A percentile compares a stretch with the other conserved stretches of the same genome.
These are phyloP conservation scores for Vaccinium corymbosum DNA, from an alignment of 148 eudicot species.

Conservation along the genomic window DNA sequence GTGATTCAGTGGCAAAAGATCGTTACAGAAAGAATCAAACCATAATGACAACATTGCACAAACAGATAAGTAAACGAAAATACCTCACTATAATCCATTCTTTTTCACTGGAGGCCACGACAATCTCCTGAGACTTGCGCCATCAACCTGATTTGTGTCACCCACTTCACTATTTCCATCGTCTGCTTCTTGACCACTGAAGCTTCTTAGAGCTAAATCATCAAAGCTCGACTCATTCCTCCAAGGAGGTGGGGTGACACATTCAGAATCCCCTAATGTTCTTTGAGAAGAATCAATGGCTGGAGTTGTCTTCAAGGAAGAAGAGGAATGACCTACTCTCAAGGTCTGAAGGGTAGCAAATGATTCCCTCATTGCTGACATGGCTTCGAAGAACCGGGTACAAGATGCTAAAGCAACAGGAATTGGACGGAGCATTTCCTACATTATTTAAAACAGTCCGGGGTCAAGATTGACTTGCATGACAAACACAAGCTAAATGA, in stretches of 20 bases:
- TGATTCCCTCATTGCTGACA: constrained; percentile 99
- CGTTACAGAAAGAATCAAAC: neutral
- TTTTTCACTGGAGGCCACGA: constrained; percentile 66
- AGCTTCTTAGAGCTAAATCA: constrained; percentile 44
- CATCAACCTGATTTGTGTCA: constrained; percentile 27
- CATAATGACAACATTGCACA: neutral
- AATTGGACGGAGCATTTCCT: constrained; percentile 99
- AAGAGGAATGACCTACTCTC: constrained; percentile 59
- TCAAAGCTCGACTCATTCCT: constrained; percentile 56
- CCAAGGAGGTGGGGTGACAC: constrained; percentile 82
- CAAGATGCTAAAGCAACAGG: constrained; percentile 98
- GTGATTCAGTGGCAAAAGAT: neutral
- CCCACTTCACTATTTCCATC: constrained; percentile 37
- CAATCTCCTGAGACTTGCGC: constrained; percentile 39
- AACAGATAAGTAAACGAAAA: neutral
- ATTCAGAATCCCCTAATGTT: constrained; percentile 48
- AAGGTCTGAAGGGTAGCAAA: constrained; percentile 79
- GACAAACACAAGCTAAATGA: neutral
- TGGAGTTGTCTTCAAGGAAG: constrained; percentile 44
- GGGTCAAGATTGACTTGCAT: neutral
- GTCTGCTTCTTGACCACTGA: constrained; percentile 30
- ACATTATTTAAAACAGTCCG: neutral
- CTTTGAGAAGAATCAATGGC: constrained; percentile 38
- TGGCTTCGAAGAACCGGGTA: constrained; percentile 93
- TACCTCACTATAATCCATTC: constrained; percentile 16